Evolutionary conservation across 2,329 filamentous ascomycete genomes (phyloP).

Genomic region (Stylonectria norvegica): DNA sequence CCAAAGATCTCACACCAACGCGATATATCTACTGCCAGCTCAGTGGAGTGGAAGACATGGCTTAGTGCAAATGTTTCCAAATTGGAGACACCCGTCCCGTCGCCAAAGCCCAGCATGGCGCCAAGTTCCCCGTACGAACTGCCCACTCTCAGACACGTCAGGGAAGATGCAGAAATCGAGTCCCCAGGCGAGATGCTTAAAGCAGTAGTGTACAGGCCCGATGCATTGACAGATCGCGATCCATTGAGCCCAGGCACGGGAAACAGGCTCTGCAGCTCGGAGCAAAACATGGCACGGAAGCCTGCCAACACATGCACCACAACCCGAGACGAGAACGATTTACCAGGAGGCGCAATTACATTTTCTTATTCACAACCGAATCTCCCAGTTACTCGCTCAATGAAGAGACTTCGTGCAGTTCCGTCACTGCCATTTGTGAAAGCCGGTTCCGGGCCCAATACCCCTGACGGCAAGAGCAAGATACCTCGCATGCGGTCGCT

Average conservation of each 20-base stretch:
- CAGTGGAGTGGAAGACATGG: conserved; percentile 54
- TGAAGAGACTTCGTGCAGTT: conserved; percentile 20
- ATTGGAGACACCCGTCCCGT: conserved; percentile 33
- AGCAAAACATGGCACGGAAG: background rate
- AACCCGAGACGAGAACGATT: conserved; percentile 18
- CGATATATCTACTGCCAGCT: conserved; percentile 43
- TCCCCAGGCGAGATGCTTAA: conserved; percentile 21
- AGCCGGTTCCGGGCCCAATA: background rate
- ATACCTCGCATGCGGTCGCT: conserved; percentile 25
- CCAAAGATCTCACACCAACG: conserved; percentile 30
- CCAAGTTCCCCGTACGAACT: conserved; percentile 4
- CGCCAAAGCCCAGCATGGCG: conserved; percentile 7
- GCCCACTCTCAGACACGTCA: conserved; percentile 39
- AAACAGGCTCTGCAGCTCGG: conserved; percentile 5
- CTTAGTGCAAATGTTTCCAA: conserved; percentile 51
- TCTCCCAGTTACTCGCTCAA: conserved; percentile 14
- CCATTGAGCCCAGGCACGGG: conserved; percentile 14
- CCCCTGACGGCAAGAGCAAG: background rate
- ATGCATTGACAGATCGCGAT: conserved; percentile 1
- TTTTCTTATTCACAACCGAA: background rate
- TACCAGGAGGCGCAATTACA: conserved; percentile 3
- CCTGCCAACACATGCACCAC: background rate
- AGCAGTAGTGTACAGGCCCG: background rate
- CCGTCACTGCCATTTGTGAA: conserved; percentile 25
- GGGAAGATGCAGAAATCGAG: conserved; percentile 50